phyloP scores from a whole-genome alignment of 2,329 filamentous ascomycete genomes.

The Colletotrichum limetticola region DNA sequence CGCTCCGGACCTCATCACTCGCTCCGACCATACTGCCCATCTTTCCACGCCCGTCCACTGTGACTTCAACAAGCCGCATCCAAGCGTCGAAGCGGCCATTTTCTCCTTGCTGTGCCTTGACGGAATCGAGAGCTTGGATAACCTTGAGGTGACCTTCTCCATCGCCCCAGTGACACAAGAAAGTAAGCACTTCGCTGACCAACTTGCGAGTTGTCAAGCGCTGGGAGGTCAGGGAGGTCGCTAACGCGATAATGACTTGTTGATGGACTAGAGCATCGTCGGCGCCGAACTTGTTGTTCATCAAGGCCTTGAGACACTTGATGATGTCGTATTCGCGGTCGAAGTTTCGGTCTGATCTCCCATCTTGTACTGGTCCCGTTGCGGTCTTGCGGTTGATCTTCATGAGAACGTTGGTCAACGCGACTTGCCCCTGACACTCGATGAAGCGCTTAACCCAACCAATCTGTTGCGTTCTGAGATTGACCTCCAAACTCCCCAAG shows the following conservation, averaged over 20 bases:
- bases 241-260: slow-evolving; percentile 88
- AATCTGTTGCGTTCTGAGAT: slow-evolving; percentile 94
- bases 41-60: slow-evolving; percentile 95
- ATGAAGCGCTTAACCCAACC: slow-evolving; percentile 97
- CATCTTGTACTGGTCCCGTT: slow-evolving; percentile 71
- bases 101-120: slow-evolving; percentile 88
- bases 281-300: slow-evolving; percentile 99
- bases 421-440: slow-evolving; percentile 96
- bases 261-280: slow-evolving; percentile 93
- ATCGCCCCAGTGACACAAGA: slow-evolving; percentile 93
- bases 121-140: slow-evolving; percentile 89
- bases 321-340: slow-evolving; percentile 97
- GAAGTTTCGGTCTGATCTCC: slow-evolving; percentile 78
- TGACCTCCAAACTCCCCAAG: slow-evolving; percentile 92
- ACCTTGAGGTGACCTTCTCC: slow-evolving; percentile 93
- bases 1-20: slow-evolving; percentile 94
- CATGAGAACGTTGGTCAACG: slow-evolving; percentile 89
- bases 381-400: slow-evolving; percentile 93
- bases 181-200: slow-evolving; percentile 95
- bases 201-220: slow-evolving; percentile 92
- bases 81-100: slow-evolving; percentile 97
- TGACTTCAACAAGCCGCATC: slow-evolving; percentile 99
- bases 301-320: slow-evolving; percentile 95
- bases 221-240: slow-evolving; percentile 87
- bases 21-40: slow-evolving; percentile 98